phyloP scores from a whole-genome alignment of 495 filamentous ascomycete genomes.

The Daldinia caldariorum region DNA sequence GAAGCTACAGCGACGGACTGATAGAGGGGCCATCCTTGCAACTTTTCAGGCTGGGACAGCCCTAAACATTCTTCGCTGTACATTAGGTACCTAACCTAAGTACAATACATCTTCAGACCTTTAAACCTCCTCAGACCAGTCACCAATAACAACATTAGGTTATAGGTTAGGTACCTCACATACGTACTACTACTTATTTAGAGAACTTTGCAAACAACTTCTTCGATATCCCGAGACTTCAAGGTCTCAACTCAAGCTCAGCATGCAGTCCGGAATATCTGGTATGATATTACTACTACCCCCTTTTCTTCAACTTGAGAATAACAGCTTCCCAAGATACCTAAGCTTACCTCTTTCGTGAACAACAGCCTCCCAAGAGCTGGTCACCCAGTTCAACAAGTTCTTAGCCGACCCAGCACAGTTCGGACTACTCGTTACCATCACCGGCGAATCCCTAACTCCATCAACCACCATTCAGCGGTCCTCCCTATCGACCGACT shows the following conservation, averaged over 20 bases:
- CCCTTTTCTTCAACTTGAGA: constrained; percentile 14
- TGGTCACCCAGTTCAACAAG: constrained; percentile 80
- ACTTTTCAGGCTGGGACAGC: constrained; percentile 7
- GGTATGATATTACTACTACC: constrained; percentile 57
- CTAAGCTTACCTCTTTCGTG: constrained; percentile 14
- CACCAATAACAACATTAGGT: no score
- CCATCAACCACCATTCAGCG: constrained; percentile 70
- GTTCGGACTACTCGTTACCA: constrained; percentile 85
- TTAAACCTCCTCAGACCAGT: background rate
- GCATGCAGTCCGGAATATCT: constrained; percentile 90
- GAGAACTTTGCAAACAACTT: background rate
- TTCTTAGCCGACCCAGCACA: constrained; percentile 70
- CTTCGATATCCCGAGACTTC: background rate
- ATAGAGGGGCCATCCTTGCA: constrained; percentile 33
- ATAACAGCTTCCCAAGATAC: background rate
- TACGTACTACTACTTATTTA: no score
- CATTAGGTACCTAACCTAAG: no score
- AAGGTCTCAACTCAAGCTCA: constrained; percentile 21
- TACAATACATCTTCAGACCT: background rate
- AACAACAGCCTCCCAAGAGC: constrained; percentile 81
- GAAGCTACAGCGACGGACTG: background rate
- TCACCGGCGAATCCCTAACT: constrained; percentile 76
- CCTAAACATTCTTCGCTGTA: background rate
- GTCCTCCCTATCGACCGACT: constrained; percentile 58
- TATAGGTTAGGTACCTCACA: no score